Conservation (phyloP, 2,329 filamentous ascomycete genomes). For the Epicoccum sorghinum region DNA sequence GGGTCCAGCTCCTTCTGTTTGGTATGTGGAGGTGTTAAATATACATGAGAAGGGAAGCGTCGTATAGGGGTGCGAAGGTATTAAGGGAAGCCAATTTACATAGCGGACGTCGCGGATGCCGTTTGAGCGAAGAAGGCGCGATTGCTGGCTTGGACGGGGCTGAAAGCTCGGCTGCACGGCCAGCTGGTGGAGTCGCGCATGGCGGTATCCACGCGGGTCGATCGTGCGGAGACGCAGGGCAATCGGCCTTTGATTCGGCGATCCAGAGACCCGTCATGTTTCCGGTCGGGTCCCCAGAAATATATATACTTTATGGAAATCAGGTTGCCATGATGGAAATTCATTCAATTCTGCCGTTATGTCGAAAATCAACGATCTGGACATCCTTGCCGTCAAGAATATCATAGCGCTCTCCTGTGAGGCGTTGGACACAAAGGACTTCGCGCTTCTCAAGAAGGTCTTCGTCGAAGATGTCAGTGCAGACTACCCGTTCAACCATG, state of each 20-base stretch:
- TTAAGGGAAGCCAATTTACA: not conserved
- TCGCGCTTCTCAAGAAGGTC: constrained; percentile 46
- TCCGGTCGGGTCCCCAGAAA: constrained; percentile 5
- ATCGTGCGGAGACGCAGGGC: not conserved
- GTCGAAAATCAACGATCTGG: constrained; percentile 30
- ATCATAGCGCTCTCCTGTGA: constrained; percentile 52
- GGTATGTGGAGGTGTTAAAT: not conserved
- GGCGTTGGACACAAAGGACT: constrained; percentile 52
- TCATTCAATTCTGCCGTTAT: constrained; percentile 8
- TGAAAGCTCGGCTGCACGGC: not conserved
- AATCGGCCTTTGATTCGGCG: too few species aligned
- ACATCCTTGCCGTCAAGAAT: constrained; percentile 50
- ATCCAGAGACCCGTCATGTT: too few species aligned
- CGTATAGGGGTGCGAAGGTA: not conserved
- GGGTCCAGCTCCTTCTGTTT: not conserved
- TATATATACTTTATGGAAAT: not conserved
- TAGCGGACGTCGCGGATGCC: constrained; percentile 1
- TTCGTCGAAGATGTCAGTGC: constrained; percentile 50
- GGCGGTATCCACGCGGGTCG: not conserved
- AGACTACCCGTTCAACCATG: constrained; percentile 47
- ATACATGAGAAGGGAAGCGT: constrained; percentile 6
- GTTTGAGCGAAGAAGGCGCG: constrained; percentile 2
- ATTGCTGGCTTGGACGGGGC: not conserved
- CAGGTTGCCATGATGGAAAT: not conserved
- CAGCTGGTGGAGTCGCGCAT: not conserved